Evolutionary conservation across 306 rosid genomes (phyloP).

Genomic region (Pueraria montana): DNA sequence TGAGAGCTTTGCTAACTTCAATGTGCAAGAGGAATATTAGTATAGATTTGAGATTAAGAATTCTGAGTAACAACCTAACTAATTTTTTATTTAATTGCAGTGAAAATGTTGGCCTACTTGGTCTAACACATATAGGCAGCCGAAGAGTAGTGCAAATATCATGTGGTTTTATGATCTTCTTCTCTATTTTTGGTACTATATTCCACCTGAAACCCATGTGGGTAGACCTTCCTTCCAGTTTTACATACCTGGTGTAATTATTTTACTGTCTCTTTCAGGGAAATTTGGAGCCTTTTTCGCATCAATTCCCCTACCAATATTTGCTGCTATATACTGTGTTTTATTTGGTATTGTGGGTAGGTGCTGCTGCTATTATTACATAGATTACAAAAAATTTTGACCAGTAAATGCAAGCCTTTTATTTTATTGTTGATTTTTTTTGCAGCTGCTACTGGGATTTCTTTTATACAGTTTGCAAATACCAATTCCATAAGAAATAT

Average conservation of each 20-base stretch:
- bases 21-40: neutral
- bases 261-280: conserved; percentile 64
- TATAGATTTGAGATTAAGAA: conserved; percentile 5
- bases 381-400: neutral
- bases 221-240: neutral
- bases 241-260: conserved; percentile 2
- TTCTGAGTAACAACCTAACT: conserved; percentile 5
- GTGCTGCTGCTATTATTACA: conserved; percentile 44
- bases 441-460: conserved; percentile 90
- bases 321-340: conserved; percentile 91
- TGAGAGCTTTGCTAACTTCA: neutral
- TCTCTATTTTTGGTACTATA: conserved; percentile 81
- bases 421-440: neutral
- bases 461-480: conserved; percentile 72
- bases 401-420: neutral
- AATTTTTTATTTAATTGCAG: conserved; percentile 57
- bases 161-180: conserved; percentile 93
- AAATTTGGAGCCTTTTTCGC: conserved; percentile 97
- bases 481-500: conserved; percentile 85
- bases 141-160: conserved; percentile 95
- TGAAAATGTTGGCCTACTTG: conserved; percentile 97
- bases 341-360: conserved; percentile 85
- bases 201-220: neutral
- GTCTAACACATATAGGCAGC: conserved; percentile 93
- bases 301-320: conserved; percentile 90